Evolutionary conservation across 2,329 filamentous ascomycete genomes (phyloP).

Genomic region (Hymenoscyphus linearis): DNA sequence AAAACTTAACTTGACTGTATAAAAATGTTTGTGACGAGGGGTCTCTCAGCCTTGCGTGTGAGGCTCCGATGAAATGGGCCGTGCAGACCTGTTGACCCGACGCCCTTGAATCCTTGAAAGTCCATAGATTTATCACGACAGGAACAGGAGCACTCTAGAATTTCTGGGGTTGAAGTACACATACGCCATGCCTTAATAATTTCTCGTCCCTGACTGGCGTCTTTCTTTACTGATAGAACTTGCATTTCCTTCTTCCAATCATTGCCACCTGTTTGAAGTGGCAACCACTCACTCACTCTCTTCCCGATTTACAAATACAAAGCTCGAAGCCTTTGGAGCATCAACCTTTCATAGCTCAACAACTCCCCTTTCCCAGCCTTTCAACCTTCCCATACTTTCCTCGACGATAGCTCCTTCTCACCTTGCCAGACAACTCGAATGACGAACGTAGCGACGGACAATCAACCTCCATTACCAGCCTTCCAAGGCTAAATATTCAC

Average conservation of each 20-base stretch:
- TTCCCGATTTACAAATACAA: neutral
- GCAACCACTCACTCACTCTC: neutral
- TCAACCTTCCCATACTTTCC: neutral
- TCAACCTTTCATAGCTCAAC: neutral
- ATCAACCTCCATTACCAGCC: neutral
- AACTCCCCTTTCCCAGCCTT: neutral
- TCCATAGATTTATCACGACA: neutral
- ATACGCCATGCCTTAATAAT: neutral
- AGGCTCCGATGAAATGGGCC: neutral
- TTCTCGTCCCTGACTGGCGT: neutral
- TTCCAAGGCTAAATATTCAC: neutral
- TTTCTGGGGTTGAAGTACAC: neutral
- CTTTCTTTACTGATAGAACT: neutral
- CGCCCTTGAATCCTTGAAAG: neutral
- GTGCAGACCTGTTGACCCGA: neutral
- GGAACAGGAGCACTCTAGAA: neutral
- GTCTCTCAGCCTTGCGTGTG: neutral
- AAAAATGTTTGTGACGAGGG: neutral
- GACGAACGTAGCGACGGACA: neutral
- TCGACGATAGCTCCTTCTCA: neutral
- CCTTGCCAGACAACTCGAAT: slow-evolving; percentile 16
- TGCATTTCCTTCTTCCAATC: neutral
- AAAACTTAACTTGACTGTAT: no score
- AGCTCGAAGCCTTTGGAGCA: neutral
- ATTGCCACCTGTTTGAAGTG: neutral